phyloP scores from a whole-genome alignment of 2,329 filamentous ascomycete genomes.

The Colletotrichum limetticola region DNA sequence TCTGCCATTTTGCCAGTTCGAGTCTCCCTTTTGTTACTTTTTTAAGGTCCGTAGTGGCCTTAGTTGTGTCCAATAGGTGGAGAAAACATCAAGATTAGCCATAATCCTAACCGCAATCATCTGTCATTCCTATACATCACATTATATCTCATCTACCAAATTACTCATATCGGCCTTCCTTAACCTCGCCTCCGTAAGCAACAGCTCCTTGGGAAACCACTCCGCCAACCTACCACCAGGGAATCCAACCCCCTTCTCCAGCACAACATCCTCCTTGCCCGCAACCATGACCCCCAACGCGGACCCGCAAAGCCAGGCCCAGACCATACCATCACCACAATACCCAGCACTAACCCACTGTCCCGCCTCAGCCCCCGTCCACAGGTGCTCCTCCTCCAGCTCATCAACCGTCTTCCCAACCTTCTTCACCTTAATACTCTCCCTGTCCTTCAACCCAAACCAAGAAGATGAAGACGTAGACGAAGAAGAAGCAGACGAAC shows the following conservation, averaged over 20 bases:
- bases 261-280: conserved; percentile 46
- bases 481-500: neutral
- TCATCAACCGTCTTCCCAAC: neutral
- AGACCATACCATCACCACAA: conserved; percentile 64
- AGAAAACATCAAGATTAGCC: neutral
- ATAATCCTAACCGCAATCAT: neutral
- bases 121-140: neutral
- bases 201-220: conserved; percentile 54
- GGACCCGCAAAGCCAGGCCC: conserved; percentile 62
- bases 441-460: neutral
- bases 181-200: conserved; percentile 47
- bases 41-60: too few species aligned
- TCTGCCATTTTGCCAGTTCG: neutral
- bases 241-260: conserved; percentile 45
- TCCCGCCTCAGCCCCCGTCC: conserved; percentile 39
- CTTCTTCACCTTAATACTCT: neutral
- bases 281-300: conserved; percentile 59
- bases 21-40: neutral
- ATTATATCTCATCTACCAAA: conserved; percentile 41
- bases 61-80: neutral
- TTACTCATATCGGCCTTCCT: conserved; percentile 49
- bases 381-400: neutral
- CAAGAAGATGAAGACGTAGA: neutral
- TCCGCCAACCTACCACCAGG: conserved; percentile 48
- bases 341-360: conserved; percentile 66